Percentiles rank a stretch among this genome's conserved stretches.
Conservation (phyloP, 2,329 filamentous ascomycete species). For the Aspergillus oerlinghausenensis region DNA sequence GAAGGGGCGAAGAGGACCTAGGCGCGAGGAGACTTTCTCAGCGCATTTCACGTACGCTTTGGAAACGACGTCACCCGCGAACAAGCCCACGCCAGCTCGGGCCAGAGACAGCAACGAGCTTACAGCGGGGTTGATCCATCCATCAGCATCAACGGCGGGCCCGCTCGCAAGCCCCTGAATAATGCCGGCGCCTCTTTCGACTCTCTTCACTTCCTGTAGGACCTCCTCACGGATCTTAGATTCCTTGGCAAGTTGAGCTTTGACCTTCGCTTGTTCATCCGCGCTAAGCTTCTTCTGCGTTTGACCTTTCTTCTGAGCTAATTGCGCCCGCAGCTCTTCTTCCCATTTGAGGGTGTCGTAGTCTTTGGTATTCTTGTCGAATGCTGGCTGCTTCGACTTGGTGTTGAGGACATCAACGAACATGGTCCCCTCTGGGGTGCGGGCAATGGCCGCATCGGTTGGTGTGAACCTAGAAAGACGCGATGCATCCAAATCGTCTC, state of each 20-base stretch:
- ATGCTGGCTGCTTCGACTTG: constrained; percentile 64
- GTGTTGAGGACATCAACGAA: constrained; percentile 90
- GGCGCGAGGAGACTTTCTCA: constrained; percentile 65
- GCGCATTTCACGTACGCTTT: constrained; percentile 76
- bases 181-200: constrained; percentile 80
- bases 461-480: constrained; percentile 72
- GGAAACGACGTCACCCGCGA: constrained; percentile 76
- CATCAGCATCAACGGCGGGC: constrained; percentile 79
- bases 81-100: constrained; percentile 67
- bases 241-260: constrained; percentile 86
- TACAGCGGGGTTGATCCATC: constrained; percentile 84
- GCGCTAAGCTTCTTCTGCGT: constrained; percentile 83
- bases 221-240: constrained; percentile 71
- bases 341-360: constrained; percentile 98
- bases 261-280: constrained; percentile 86
- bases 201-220: constrained; percentile 61
- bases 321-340: constrained; percentile 76
- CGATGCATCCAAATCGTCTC: constrained; percentile 64
- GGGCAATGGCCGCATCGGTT: constrained; percentile 87
- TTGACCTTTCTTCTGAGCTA: constrained; percentile 85
- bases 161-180: constrained; percentile 76
- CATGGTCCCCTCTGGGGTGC: constrained; percentile 79
- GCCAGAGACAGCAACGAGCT: constrained; percentile 68
- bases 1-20: constrained; percentile 74
- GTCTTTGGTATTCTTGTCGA: constrained; percentile 88